phyloP scores from a whole-genome alignment of 164 flowering plant genomes.

The Magnolia kwangsiensis region DNA sequence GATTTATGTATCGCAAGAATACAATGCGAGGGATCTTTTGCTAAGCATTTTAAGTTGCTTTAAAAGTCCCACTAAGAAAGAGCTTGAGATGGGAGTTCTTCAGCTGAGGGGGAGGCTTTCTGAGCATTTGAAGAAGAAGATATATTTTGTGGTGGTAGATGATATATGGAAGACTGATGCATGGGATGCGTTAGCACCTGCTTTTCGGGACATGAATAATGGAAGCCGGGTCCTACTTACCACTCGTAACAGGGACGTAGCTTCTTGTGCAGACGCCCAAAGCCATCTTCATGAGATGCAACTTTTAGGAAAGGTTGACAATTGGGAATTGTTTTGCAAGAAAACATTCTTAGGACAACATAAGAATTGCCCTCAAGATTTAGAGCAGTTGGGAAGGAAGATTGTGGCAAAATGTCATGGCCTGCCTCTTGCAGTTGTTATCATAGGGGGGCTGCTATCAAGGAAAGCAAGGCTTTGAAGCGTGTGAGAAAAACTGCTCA shows the following conservation, averaged over 20 bases:
- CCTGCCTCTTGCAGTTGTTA: constrained; percentile 42
- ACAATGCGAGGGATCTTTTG: not conserved
- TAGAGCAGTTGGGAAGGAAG: not conserved
- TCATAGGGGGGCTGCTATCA: constrained; percentile 47
- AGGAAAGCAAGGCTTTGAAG: constrained; percentile 19
- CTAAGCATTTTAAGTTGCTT: not conserved
- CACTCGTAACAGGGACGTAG: constrained; percentile 33
- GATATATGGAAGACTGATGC: constrained; percentile 44
- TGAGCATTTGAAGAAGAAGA: constrained; percentile 33
- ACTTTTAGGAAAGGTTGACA: not conserved
- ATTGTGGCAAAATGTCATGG: constrained; percentile 28
- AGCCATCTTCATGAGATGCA: not conserved
- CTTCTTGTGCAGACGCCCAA: not conserved
- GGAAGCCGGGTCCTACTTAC: constrained; percentile 42
- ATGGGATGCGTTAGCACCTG: constrained; percentile 36
- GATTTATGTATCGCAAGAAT: not conserved
- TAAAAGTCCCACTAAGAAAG: not conserved
- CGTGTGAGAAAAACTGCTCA: constrained; percentile 42
- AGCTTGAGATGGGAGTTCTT: not conserved
- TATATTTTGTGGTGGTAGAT: constrained; percentile 46
- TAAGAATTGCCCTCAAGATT: not conserved
- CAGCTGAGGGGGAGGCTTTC: not conserved
- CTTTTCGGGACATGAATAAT: constrained; percentile 30
- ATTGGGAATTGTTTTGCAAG: not conserved
- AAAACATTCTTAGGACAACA: not conserved